phyloP scores from a whole-genome alignment of 192 early-diverging fungal genomes.

The Dispira simplex region DNA sequence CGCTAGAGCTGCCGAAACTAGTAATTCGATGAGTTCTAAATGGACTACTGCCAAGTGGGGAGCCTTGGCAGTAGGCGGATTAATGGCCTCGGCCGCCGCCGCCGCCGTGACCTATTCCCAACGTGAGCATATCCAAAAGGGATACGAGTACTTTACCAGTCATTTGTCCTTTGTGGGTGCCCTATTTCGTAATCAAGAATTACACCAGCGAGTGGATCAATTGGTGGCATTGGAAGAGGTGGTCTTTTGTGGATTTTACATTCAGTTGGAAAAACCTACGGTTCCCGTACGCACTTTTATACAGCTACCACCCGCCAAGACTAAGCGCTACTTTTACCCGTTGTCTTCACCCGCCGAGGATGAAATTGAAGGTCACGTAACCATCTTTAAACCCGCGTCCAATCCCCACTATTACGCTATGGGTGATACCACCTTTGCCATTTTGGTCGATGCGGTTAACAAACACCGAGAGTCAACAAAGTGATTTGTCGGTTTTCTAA shows the following conservation, averaged over 20 bases:
- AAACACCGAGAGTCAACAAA: not conserved
- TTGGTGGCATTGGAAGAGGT: not conserved
- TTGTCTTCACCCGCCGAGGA: not conserved
- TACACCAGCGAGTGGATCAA: not conserved
- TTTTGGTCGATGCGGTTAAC: not conserved
- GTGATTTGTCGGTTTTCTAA: too few relatives aligned
- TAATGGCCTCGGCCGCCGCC: slow-evolving; percentile 1
- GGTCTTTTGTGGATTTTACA: not conserved
- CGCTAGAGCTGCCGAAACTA: not conserved
- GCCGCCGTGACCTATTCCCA: slow-evolving; percentile 2
- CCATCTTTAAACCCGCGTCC: not conserved
- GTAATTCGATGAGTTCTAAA: not conserved
- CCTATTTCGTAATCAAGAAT: not conserved
- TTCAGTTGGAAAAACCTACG: not conserved
- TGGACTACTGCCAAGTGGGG: not conserved
- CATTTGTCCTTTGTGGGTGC: not conserved
- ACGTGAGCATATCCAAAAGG: not conserved
- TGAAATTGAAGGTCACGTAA: slow-evolving; percentile 1
- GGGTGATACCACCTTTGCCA: not conserved
- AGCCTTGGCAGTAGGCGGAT: not conserved
- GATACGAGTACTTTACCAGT: not conserved
- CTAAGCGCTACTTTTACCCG: not conserved
- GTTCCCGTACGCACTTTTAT: not conserved
- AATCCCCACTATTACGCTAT: slow-evolving; percentile 8
- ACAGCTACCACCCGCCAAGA: not conserved